Base-by-base conservation (phyloP, 495 filamentous ascomycete genomes). In the Penicillium ochrochloron region DNA sequence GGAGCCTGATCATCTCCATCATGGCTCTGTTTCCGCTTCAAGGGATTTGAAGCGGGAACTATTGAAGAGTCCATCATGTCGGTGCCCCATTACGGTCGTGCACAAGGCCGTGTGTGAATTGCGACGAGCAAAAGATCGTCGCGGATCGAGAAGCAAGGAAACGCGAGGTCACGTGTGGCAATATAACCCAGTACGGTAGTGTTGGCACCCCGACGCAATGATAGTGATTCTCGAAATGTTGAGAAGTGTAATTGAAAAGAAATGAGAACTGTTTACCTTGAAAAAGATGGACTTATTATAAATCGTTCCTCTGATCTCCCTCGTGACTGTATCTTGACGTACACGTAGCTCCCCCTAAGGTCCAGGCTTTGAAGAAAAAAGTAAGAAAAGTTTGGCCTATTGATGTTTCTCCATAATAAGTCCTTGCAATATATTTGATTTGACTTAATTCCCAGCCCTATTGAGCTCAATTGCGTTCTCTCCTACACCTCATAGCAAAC, bases 21-120 rank as follows among this genome's bases (percentile, higher is more conserved):
- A 37, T 65, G 52, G 51, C 6, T 37, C 57, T 63, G 62, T 52
- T 73, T 77, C 21, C 73, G 64, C 62, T 74, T 73, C 15, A 66
- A 41, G 17, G 58, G 0, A 7, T 27, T 48, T 11, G n/a, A 12
- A 51, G 59, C 31, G 33, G 37, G 29, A 14, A 44, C 51, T 57
- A 51, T 35, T 23, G 55, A 42, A 29, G 60, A 42, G 15, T 65
- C 62, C 35, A 70, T 59, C 76, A 77, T 78, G 27, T 67, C 67
- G 68, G 68, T 42, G 56, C 62, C 42, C 68, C 76, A 79, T 77
- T n/a, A 60, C 68, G 69, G n/a, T 56, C 33, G 34, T 56, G n/a
- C 53, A 56, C 25, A 10, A 21, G 21, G 53, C 53, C 33, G n/a
- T 21, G 53, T 10, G n/a, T n/a, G 5, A 29, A 37, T 35, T 56